phyloP scores from a whole-genome alignment of 2,329 filamentous ascomycete genomes.

The Ophiostoma pallidulum region DNA sequence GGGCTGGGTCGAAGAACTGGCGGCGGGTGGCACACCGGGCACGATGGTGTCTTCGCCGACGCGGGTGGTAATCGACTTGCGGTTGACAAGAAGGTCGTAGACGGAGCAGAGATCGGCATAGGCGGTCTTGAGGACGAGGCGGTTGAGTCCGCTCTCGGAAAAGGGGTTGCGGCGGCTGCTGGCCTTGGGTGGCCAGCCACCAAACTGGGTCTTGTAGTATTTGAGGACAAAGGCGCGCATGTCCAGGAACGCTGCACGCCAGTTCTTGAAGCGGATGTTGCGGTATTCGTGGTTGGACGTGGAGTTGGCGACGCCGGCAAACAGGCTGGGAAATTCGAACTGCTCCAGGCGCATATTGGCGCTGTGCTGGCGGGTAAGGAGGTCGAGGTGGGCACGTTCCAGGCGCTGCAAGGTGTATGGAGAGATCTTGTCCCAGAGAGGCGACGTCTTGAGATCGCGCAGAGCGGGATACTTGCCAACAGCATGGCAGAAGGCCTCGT shows the following conservation, averaged over 20 bases:
- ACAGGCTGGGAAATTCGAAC: slow-evolving; percentile 86
- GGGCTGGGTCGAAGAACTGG: slow-evolving; percentile 23
- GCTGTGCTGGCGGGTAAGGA: slow-evolving; percentile 61
- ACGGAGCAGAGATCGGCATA: slow-evolving; percentile 80
- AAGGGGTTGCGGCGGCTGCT: slow-evolving; percentile 87
- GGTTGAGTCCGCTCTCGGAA: slow-evolving; percentile 76
- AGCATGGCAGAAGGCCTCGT: slow-evolving; percentile 84
- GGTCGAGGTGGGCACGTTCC: slow-evolving; percentile 70
- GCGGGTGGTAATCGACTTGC: slow-evolving; percentile 66
- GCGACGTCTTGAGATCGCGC: slow-evolving; percentile 49
- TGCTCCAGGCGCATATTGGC: slow-evolving; percentile 67
- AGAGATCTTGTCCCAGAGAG: slow-evolving; percentile 62
- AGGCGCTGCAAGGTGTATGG: slow-evolving; percentile 65
- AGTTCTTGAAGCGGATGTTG: slow-evolving; percentile 71
- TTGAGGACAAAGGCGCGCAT: slow-evolving; percentile 65
- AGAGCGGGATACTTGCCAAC: slow-evolving; percentile 78
- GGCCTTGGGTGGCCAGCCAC: slow-evolving; percentile 82
- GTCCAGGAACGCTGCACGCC: slow-evolving; percentile 64
- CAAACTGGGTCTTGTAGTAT: slow-evolving; percentile 53
- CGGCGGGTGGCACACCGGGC: slow-evolving; percentile 10
- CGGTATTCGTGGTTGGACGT: slow-evolving; percentile 69
- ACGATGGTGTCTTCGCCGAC: slow-evolving; percentile 46
- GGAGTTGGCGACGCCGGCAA: slow-evolving; percentile 78
- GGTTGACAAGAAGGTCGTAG: slow-evolving; percentile 83
- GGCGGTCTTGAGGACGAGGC: slow-evolving; percentile 68